These are phyloP conservation scores for Eucalyptus microcorys DNA, from an alignment of 345 rosid genomes.

Conservation along the genomic window DNA sequence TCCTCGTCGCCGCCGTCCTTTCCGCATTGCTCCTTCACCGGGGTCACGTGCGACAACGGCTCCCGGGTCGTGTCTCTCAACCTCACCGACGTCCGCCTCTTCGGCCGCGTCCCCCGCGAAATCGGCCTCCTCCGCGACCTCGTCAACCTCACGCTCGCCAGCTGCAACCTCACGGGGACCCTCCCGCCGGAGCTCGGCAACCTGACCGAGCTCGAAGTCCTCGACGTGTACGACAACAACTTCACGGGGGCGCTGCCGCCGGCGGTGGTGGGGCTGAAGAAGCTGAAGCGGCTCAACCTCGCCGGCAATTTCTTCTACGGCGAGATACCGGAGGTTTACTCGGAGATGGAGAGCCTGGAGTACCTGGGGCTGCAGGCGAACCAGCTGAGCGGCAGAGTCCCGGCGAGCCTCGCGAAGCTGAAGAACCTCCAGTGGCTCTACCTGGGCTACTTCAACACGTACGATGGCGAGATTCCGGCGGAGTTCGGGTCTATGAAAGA, in stretches of 20 bases:
- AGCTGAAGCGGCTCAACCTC: constrained; percentile 40
- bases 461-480: constrained; percentile 55
- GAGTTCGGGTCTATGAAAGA: constrained; percentile 52
- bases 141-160: constrained; percentile 46
- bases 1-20: constrained; percentile 22
- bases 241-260: constrained; percentile 47
- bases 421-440: constrained; percentile 43
- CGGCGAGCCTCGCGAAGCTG: constrained; percentile 44
- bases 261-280: constrained; percentile 32
- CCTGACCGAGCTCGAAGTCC: constrained; percentile 42
- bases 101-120: constrained; percentile 55
- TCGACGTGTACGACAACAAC: constrained; percentile 62
- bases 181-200: constrained; percentile 17
- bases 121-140: constrained; percentile 51
- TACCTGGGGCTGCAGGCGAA: constrained; percentile 54
- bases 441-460: constrained; percentile 51
- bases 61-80: constrained; percentile 50
- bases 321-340: constrained; percentile 55
- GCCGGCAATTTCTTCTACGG: constrained; percentile 83
- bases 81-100: constrained; percentile 31
- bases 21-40: constrained; percentile 75
- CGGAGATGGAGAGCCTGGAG: constrained; percentile 57
- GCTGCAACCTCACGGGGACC: constrained; percentile 35
- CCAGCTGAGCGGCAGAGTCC: constrained; percentile 35
- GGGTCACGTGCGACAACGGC: constrained; percentile 50